These are phyloP conservation scores for Talaromyces adpressus DNA, from an alignment of 495 filamentous ascomycete species.

Conservation along the genomic window DNA sequence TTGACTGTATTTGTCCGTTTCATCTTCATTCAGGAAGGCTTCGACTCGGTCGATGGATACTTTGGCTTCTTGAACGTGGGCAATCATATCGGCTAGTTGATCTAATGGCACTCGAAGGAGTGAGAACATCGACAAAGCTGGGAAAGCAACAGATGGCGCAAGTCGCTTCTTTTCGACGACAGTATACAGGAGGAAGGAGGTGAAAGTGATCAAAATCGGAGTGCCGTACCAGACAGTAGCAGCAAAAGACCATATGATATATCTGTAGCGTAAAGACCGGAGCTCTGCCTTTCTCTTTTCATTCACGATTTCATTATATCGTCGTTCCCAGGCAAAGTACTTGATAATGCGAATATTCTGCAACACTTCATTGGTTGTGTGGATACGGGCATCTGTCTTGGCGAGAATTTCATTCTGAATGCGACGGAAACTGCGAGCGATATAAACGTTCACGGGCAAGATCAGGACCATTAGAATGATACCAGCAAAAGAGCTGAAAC, in stretches of 20 bases:
- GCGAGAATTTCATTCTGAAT: slow-evolving; percentile 88
- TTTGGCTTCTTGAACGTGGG: slow-evolving; percentile 95
- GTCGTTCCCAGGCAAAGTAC: slow-evolving; percentile 97
- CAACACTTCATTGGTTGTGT: slow-evolving; percentile 93
- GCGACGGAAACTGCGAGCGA: slow-evolving; percentile 74
- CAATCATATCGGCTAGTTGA: slow-evolving; percentile 97
- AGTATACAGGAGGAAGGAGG: slow-evolving; percentile 92
- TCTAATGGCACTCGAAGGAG: slow-evolving; percentile 93
- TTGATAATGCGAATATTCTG: slow-evolving; percentile 99
- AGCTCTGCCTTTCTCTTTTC: slow-evolving; percentile 81
- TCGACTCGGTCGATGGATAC: slow-evolving; percentile 97
- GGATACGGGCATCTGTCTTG: slow-evolving; percentile 92
- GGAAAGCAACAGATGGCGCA: slow-evolving; percentile 92
- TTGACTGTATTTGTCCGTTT: slow-evolving; percentile 95
- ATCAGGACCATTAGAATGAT: slow-evolving; percentile 87
- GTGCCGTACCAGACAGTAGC: slow-evolving; percentile 96
- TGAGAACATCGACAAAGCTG: slow-evolving; percentile 90
- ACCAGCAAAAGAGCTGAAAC: slow-evolving; percentile 87
- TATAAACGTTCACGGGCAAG: slow-evolving; percentile 79
- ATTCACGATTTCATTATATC: slow-evolving; percentile 79
- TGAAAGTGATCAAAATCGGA: slow-evolving; percentile 89
- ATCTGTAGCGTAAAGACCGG: slow-evolving; percentile 67
- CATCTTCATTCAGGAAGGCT: slow-evolving; percentile 87
- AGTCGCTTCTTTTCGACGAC: slow-evolving; percentile 82
- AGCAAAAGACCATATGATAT: slow-evolving; percentile 84